Conservation (phyloP, 805 yeast genomes). For the Teunomyces barrocoloradensis region DNA sequence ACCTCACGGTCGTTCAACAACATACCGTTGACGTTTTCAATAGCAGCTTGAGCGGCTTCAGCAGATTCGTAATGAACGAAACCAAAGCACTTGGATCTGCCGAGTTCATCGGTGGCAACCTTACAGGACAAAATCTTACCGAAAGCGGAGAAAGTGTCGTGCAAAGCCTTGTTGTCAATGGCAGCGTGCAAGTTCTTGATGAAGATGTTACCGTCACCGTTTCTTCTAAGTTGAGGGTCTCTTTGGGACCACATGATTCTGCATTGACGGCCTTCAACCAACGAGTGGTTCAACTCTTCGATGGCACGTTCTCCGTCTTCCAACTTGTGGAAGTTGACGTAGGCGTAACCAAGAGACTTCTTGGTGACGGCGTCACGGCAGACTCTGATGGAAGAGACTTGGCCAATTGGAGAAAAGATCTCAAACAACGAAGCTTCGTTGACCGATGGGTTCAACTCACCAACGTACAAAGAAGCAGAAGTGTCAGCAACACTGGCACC, state of each 20-base stretch:
- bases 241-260: conserved; percentile 99
- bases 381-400: conserved; percentile 94
- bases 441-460: conserved; percentile 90
- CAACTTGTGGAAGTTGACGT: conserved; percentile 88
- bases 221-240: conserved; percentile 92
- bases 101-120: conserved; percentile 92
- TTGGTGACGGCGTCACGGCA: conserved; percentile 98
- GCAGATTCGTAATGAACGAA: conserved; percentile 94
- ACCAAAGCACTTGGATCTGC: conserved; percentile 93
- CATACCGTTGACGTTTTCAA: conserved; percentile 98
- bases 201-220: conserved; percentile 94
- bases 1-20: conserved; percentile 93
- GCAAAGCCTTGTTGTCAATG: conserved; percentile 97
- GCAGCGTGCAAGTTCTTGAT: conserved; percentile 98
- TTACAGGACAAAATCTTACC: conserved; percentile 95
- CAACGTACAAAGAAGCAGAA: conserved; percentile 90
- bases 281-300: conserved; percentile 91
- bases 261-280: conserved; percentile 93
- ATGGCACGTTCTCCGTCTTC: conserved; percentile 92
- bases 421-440: conserved; percentile 94
- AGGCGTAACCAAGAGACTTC: conserved; percentile 96
- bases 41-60: conserved; percentile 91
- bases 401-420: conserved; percentile 91
- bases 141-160: conserved; percentile 95
- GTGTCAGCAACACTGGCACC: conserved; percentile 48